phyloP scores from a whole-genome alignment of 2,329 filamentous ascomycete species.

The Madurella fahalii region DNA sequence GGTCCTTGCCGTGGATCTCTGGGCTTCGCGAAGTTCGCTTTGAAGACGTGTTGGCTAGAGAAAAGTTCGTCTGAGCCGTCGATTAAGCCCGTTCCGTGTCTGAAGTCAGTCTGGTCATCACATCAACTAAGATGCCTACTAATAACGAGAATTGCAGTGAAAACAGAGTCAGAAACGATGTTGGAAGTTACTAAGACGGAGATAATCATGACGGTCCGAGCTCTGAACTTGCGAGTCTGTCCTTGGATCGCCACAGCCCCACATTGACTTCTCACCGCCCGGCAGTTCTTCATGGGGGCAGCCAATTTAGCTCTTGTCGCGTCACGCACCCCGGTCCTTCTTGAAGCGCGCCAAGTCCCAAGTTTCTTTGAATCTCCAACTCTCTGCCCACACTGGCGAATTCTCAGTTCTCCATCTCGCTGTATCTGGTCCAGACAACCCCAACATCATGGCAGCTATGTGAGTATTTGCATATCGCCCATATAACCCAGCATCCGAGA shows the following conservation, averaged over 20 bases:
- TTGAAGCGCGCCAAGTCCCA: constrained; percentile 2
- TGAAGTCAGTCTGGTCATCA: no score
- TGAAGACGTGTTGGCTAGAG: no score
- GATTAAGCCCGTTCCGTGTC: no score
- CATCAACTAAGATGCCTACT: no score
- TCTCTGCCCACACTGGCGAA: neutral
- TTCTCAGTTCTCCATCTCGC: neutral
- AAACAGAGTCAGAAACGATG: no score
- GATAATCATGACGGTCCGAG: neutral
- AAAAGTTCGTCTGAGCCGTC: no score
- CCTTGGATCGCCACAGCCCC: neutral
- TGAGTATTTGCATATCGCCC: constrained; percentile 6
- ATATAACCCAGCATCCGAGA: neutral
- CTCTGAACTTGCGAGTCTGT: neutral
- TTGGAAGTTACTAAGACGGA: no score
- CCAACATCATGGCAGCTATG: constrained; percentile 24
- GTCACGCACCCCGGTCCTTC: constrained; percentile 7
- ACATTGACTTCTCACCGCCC: constrained; percentile 5
- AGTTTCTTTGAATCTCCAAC: neutral
- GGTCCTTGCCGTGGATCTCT: no score
- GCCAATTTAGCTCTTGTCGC: constrained; percentile 17
- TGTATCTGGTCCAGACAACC: neutral
- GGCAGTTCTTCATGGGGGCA: neutral
- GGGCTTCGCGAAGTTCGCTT: no score
- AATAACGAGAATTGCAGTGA: no score